Percentiles rank a stretch among this genome's conserved stretches.
Evolutionary conservation across 805 yeast species (phyloP).

Genomic region (Clavispora asparagi): DNA sequence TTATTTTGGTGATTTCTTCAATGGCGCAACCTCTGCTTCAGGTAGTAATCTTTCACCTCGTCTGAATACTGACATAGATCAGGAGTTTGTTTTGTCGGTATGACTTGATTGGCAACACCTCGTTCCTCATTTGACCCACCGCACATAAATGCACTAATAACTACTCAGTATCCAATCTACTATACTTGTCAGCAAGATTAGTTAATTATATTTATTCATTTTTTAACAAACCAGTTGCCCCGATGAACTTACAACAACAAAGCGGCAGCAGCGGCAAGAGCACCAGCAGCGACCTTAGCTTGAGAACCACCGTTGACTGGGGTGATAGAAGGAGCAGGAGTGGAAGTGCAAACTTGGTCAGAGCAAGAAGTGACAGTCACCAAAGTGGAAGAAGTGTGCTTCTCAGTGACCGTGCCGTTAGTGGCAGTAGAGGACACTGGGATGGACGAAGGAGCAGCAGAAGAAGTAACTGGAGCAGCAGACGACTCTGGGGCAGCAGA

Average conservation of each 20-base stretch:
- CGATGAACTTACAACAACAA: slow-evolving; percentile 9
- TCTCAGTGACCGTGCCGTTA: slow-evolving; percentile 7
- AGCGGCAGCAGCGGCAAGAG: slow-evolving; percentile 11
- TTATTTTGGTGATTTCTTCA: too few species aligned
- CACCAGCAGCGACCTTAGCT: slow-evolving; percentile 12
- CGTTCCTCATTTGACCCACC: too few species aligned
- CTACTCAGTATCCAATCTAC: too few species aligned
- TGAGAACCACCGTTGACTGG: slow-evolving; percentile 10
- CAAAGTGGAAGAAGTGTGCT: slow-evolving; percentile 18
- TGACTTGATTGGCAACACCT: too few species aligned
- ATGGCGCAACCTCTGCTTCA: too few species aligned
- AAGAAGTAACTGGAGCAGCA: slow-evolving; percentile 17
- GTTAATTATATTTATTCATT: neutral
- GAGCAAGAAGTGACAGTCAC: slow-evolving; percentile 23
- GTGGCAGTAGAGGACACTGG: slow-evolving; percentile 1
- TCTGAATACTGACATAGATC: too few species aligned
- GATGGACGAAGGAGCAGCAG: neutral
- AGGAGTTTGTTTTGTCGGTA: too few species aligned
- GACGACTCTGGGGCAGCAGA: slow-evolving; percentile 16
- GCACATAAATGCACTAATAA: too few species aligned
- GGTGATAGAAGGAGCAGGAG: slow-evolving; percentile 4
- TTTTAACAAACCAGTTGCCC: neutral
- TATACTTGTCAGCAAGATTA: neutral
- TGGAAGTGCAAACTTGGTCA: slow-evolving; percentile 8
- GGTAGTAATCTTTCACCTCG: too few species aligned